phyloP scores from a whole-genome alignment of 2,329 filamentous ascomycete genomes.

The Gaeumannomyces tritici region DNA sequence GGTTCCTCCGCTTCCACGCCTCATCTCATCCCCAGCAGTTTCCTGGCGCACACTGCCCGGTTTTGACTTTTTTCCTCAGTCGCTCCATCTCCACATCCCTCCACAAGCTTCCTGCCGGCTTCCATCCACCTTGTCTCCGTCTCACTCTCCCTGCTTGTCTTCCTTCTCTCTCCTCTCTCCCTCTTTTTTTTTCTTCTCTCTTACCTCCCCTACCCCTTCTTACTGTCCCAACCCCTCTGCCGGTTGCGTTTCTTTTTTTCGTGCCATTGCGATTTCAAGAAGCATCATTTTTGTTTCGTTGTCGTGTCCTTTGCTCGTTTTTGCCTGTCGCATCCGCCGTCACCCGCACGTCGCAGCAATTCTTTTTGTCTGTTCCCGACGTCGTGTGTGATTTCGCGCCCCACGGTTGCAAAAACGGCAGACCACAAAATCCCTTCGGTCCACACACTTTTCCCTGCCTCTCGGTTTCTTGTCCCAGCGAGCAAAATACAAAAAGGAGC shows the following conservation, averaged over 20 bases:
- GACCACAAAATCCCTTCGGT: not conserved
- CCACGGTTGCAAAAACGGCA: not conserved
- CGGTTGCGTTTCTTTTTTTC: not conserved
- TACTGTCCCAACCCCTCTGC: not conserved
- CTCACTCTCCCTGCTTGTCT: not conserved
- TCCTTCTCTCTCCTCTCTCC: not conserved
- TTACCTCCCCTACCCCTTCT: not conserved
- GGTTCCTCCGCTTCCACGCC: constrained; percentile 1
- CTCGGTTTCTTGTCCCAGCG: not conserved
- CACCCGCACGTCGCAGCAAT: not conserved
- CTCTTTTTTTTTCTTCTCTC: not conserved
- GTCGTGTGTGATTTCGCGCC: not conserved
- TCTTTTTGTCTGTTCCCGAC: not conserved
- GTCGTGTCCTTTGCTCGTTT: not conserved
- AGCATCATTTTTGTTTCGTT: not conserved
- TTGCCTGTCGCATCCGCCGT: not conserved
- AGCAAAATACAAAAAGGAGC: not conserved
- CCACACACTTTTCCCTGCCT: not conserved
- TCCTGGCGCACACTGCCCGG: constrained; percentile 3
- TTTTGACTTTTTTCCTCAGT: constrained; percentile 1
- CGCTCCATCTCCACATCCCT: constrained; percentile 2
- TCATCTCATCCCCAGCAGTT: not conserved
- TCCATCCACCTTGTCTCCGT: not conserved
- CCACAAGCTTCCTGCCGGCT: constrained; percentile 4
- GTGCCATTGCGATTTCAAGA: not conserved